phyloP scores from a whole-genome alignment of 371 early-diverging fungal genomes.

The Sporodiniella umbellata region DNA sequence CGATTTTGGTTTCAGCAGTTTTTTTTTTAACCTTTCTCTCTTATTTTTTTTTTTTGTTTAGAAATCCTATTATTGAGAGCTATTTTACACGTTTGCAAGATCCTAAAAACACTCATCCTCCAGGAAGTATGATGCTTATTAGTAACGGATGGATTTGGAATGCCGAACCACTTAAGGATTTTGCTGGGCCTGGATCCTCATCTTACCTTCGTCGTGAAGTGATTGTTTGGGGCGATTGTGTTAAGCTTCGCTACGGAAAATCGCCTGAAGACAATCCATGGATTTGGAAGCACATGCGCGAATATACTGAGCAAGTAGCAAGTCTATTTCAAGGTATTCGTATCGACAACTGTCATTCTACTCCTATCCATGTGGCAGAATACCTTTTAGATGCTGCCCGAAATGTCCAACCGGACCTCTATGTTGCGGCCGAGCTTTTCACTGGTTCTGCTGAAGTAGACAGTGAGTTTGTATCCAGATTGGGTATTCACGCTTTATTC shows the following conservation, averaged over 20 bases:
- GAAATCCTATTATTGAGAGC: constrained; percentile 81
- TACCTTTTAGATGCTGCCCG: constrained; percentile 91
- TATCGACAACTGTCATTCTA: constrained; percentile 98
- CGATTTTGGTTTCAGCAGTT: too few relatives aligned
- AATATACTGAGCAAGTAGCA: constrained; percentile 88
- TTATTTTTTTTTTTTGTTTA: constrained; percentile 20
- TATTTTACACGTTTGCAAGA: constrained; percentile 82
- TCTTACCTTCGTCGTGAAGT: constrained; percentile 92
- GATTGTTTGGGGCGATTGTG: constrained; percentile 98
- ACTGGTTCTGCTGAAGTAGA: constrained; percentile 94
- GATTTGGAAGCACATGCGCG: constrained; percentile 92
- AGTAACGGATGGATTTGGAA: constrained; percentile 99
- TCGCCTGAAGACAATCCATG: constrained; percentile 86
- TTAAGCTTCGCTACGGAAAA: constrained; percentile 92
- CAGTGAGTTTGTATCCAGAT: constrained; percentile 78
- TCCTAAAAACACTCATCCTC: constrained; percentile 49
- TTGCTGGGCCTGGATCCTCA: constrained; percentile 82
- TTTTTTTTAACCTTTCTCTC: too few relatives aligned
- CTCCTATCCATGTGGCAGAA: constrained; percentile 92
- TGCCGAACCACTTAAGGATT: constrained; percentile 89
- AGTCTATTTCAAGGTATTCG: constrained; percentile 91
- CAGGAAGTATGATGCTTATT: constrained; percentile 69
- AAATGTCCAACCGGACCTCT: constrained; percentile 79
- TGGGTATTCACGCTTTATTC: constrained; percentile 95
- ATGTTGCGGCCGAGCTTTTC: constrained; percentile 96